phyloP scores from a whole-genome alignment of 192 early-diverging fungal genomes.

The Mycoemilia scoparia region DNA sequence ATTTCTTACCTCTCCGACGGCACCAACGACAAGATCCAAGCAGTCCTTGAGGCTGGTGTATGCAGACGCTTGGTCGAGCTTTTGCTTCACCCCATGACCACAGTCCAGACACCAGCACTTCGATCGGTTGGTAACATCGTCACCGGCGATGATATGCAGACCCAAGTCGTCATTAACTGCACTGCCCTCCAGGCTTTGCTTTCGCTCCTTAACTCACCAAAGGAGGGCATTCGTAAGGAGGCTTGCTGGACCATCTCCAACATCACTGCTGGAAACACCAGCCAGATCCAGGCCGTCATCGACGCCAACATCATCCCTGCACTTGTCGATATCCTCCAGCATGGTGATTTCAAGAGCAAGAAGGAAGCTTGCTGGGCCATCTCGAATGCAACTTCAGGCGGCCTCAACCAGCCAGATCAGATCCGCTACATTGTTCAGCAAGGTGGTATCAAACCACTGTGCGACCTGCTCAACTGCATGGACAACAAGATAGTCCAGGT shows the following conservation, averaged over 20 bases:
- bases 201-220: conserved; percentile 63
- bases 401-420: conserved; percentile 75
- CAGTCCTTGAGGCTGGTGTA: conserved; percentile 89
- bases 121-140: conserved; percentile 98
- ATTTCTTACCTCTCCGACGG: conserved; percentile 99
- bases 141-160: conserved; percentile 94
- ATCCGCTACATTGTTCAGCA: conserved; percentile 83
- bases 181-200: conserved; percentile 70
- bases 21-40: conserved; percentile 91
- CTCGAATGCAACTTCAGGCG: conserved; percentile 94
- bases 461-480: conserved; percentile 74
- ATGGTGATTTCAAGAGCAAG: conserved; percentile 94
- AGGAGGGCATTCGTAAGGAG: conserved; percentile 95
- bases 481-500: conserved; percentile 96
- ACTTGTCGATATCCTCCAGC: conserved; percentile 64
- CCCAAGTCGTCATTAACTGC: conserved; percentile 85
- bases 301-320: conserved; percentile 88
- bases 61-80: conserved; percentile 88
- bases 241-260: conserved; percentile 99
- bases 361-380: conserved; percentile 99
- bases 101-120: conserved; percentile 92
- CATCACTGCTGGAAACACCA: conserved; percentile 87
- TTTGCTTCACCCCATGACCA: conserved; percentile 65
- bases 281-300: conserved; percentile 89
- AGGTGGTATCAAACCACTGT: conserved; percentile 88